These are phyloP conservation scores for Lentinula sp. DNA, from an alignment of 768 basidiomycete genomes.

Conservation along the genomic window DNA sequence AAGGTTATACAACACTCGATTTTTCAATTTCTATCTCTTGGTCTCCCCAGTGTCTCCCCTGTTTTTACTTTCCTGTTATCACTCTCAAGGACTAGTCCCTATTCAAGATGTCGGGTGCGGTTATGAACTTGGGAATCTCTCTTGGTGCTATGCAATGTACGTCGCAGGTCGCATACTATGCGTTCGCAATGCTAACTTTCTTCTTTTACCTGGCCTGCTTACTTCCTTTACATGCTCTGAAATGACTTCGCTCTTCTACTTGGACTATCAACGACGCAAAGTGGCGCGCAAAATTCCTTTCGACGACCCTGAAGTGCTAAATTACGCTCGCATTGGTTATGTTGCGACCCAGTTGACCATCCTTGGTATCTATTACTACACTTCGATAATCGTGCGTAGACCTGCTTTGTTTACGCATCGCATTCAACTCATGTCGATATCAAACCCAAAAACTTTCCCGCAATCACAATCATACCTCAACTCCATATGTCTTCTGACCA, in stretches of 20 bases:
- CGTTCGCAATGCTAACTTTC: neutral
- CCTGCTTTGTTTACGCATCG: neutral
- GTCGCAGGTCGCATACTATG: conserved; percentile 9
- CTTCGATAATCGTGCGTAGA: conserved; percentile 59
- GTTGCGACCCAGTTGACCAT: conserved; percentile 66
- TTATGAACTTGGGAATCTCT: conserved; percentile 83
- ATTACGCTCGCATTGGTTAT: conserved; percentile 82
- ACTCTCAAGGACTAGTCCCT: neutral
- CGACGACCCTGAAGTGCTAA: conserved; percentile 77
- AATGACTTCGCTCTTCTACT: neutral
- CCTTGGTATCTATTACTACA: conserved; percentile 74
- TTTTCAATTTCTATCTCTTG: neutral
- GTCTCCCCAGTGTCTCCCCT: neutral
- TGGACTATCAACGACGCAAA: conserved; percentile 19
- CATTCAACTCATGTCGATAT: neutral
- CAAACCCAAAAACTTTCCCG: neutral
- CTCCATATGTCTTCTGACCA: neutral
- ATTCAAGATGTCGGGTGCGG: conserved; percentile 61
- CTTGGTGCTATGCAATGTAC: conserved; percentile 90
- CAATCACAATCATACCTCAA: neutral
- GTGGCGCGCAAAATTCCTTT: conserved; percentile 91
- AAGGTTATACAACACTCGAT: too few species aligned
- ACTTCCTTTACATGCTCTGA: neutral
- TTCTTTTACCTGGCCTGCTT: neutral
- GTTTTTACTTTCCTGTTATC: neutral